These are phyloP conservation scores for Annulohypoxylon moriforme DNA, from an alignment of 495 filamentous ascomycete genomes.

Conservation along the genomic window DNA sequence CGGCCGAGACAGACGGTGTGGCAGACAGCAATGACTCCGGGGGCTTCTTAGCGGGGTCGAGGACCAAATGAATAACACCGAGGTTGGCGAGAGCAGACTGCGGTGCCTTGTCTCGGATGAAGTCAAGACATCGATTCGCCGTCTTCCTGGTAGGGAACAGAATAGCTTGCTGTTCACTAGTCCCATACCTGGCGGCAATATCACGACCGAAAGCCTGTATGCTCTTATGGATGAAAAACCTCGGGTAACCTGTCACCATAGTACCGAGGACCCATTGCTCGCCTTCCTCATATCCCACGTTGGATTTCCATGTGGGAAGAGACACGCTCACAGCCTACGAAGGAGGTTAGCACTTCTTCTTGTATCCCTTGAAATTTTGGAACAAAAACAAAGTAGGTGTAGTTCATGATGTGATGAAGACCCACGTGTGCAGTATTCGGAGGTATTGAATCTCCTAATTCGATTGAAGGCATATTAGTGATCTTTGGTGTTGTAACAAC, in stretches of 20 bases:
- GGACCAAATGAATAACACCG: conserved; percentile 74
- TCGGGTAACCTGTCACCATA: conserved; percentile 95
- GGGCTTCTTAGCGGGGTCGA: conserved; percentile 61
- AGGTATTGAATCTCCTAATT: conserved; percentile 68
- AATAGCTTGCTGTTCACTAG: conserved; percentile 73
- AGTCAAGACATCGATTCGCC: conserved; percentile 75
- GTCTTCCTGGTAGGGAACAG: conserved; percentile 78
- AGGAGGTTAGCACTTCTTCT: conserved; percentile 25
- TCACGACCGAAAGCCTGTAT: conserved; percentile 79
- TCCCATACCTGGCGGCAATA: conserved; percentile 72
- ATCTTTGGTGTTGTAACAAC: not conserved
- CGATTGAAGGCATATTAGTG: conserved; percentile 54
- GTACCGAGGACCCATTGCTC: conserved; percentile 83
- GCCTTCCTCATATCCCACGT: conserved; percentile 93
- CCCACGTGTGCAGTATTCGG: conserved; percentile 71
- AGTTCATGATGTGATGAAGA: conserved; percentile 9
- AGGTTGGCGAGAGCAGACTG: conserved; percentile 61
- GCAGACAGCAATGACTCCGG: conserved; percentile 58
- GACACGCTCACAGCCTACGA: conserved; percentile 93
- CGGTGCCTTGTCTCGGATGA: conserved; percentile 70
- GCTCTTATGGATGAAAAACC: conserved; percentile 90
- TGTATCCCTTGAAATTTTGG: conserved; percentile 18
- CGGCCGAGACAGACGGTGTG: conserved; percentile 68
- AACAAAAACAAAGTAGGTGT: conserved; percentile 7
- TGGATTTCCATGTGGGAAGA: conserved; percentile 90